These are phyloP conservation scores for Xylaria sp. DNA, from an alignment of 2,329 filamentous ascomycete species.

Conservation along the genomic window DNA sequence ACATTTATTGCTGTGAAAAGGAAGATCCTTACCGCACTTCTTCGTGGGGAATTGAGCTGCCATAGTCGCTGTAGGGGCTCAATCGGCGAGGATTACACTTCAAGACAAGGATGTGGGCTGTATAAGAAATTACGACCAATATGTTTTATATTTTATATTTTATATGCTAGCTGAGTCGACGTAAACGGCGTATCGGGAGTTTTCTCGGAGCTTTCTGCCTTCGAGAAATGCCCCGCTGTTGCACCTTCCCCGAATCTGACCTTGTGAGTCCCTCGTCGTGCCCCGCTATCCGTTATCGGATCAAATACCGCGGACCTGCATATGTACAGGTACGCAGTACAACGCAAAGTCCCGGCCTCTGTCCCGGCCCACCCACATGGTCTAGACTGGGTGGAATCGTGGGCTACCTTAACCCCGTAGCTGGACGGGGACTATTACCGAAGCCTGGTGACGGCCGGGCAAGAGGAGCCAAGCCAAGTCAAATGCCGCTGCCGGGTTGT, in stretches of 20 bases:
- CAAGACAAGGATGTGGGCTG: not conserved
- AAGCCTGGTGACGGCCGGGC: not conserved
- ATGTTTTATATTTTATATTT: not conserved
- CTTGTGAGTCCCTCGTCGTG: conserved; percentile 21
- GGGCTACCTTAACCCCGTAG: not conserved
- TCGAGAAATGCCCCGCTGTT: conserved; percentile 39
- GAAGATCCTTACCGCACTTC: conserved; percentile 63
- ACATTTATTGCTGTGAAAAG: not conserved
- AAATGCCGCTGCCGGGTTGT: conserved; percentile 7
- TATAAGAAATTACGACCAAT: not conserved
- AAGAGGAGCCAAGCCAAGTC: not conserved
- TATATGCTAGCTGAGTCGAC: not conserved
- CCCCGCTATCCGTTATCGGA: conserved; percentile 49
- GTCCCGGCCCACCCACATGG: not conserved
- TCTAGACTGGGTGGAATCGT: not conserved
- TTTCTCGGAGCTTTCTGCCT: conserved; percentile 28
- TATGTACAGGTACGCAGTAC: not conserved
- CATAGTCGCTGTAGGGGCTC: conserved; percentile 36
- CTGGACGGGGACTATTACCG: not conserved
- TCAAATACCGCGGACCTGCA: conserved; percentile 84
- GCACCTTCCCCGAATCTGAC: not conserved
- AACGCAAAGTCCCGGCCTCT: too few species aligned
- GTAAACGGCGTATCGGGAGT: conserved; percentile 13
- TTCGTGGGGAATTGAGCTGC: conserved; percentile 61
- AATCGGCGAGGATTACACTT: conserved; percentile 3